Evolutionary conservation across 2,329 filamentous ascomycete species (phyloP).

Genomic region (Fusarium penzigii): DNA sequence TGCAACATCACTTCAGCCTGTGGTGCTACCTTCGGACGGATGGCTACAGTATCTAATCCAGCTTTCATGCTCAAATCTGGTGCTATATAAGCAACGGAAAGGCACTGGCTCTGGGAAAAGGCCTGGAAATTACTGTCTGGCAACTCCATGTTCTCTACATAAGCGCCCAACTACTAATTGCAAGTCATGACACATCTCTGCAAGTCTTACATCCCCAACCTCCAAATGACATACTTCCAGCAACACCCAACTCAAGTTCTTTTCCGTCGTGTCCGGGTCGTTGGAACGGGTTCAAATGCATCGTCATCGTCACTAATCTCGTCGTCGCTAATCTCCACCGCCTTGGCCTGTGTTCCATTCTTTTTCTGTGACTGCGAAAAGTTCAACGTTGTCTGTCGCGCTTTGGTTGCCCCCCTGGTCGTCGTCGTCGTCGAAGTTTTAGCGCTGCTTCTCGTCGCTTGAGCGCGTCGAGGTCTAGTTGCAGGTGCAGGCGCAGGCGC

Average conservation of each 20-base stretch:
- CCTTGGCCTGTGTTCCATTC: conserved; percentile 45
- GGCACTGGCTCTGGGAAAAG: too few species aligned
- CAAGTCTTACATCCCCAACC: too few species aligned
- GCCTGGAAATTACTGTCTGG: too few species aligned
- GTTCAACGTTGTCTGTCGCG: conserved; percentile 37
- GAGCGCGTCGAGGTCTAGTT: conserved; percentile 31
- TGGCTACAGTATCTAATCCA: too few species aligned
- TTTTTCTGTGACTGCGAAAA: conserved; percentile 38
- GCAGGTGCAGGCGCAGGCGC: conserved; percentile 38
- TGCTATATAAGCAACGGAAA: too few species aligned
- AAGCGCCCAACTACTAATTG: too few species aligned
- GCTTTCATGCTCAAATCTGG: too few species aligned
- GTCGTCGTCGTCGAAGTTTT: conserved; percentile 13
- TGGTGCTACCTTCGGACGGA: too few species aligned
- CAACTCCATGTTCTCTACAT: too few species aligned
- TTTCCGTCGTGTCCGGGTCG: conserved; percentile 1
- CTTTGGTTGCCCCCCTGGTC: conserved; percentile 18
- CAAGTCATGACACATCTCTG: too few species aligned
- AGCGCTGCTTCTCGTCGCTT: conserved; percentile 18
- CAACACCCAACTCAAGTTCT: background rate
- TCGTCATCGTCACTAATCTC: conserved; percentile 62
- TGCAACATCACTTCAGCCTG: too few species aligned
- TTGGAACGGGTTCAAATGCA: conserved; percentile 56
- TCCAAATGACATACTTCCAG: too few species aligned
- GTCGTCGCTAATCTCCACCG: conserved; percentile 64